A percentile compares a stretch with the other conserved stretches of the same genome.
Conservation (phyloP, 768 basidiomycete genomes). For the Infundibulicybe gibba region DNA sequence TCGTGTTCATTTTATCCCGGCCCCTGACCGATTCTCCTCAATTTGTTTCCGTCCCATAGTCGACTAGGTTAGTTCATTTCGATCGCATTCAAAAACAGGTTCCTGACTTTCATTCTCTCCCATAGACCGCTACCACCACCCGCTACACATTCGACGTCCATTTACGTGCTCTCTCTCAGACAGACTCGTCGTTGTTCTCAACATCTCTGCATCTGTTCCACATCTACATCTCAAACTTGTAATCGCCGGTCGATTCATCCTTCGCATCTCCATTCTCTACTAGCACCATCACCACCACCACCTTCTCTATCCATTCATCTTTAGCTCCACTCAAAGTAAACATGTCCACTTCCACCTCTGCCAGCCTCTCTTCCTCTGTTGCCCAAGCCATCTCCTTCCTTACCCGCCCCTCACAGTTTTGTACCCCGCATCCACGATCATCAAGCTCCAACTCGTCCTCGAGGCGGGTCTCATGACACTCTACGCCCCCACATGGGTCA, state of each 20-base stretch:
- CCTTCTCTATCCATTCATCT: conserved; percentile 14
- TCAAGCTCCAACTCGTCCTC: conserved; percentile 68
- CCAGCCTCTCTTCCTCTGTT: conserved; percentile 62
- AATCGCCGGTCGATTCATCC: conserved; percentile 66
- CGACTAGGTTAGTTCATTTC: too few relatives aligned
- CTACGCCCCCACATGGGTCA: conserved; percentile 65
- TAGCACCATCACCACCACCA: conserved; percentile 8
- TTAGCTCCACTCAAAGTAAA: conserved; percentile 10
- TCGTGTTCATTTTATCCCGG: background rate
- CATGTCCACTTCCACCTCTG: conserved; percentile 30
- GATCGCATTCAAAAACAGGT: background rate
- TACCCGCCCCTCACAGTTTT: conserved; percentile 58
- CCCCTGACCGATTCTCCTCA: too few relatives aligned
- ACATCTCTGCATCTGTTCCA: conserved; percentile 30
- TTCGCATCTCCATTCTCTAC: conserved; percentile 12
- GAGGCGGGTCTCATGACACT: conserved; percentile 71
- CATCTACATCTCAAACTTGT: conserved; percentile 27
- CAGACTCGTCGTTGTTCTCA: conserved; percentile 5
- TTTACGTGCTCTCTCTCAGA: conserved; percentile 6
- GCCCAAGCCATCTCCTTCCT: conserved; percentile 74
- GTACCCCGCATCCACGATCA: conserved; percentile 59
- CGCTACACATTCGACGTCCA: background rate
- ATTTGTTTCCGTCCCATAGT: background rate
- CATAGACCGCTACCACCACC: background rate
- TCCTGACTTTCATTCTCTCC: background rate